phyloP scores from a whole-genome alignment of 2,329 filamentous ascomycete genomes.

The Truncatella angustata region DNA sequence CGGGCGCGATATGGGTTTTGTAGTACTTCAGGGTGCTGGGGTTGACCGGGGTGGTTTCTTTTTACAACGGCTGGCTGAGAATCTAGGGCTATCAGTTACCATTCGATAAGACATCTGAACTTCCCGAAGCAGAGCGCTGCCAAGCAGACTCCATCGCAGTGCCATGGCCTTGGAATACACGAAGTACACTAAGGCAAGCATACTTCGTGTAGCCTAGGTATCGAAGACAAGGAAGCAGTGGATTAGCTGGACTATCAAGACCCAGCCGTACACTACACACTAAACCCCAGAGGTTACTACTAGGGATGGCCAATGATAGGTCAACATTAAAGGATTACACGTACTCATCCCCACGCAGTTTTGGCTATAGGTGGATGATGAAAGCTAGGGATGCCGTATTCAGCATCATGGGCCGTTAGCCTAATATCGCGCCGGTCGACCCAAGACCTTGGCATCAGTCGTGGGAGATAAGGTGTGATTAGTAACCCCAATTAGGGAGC shows the following conservation, averaged over 20 bases:
- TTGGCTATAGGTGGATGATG: not conserved
- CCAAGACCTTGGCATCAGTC: slow-evolving; percentile 3
- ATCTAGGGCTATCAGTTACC: not conserved
- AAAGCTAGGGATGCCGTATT: not conserved
- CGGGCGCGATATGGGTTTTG: not conserved
- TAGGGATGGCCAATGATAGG: not conserved
- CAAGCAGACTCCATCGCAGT: not conserved
- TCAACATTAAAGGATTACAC: not conserved
- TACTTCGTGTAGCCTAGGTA: too few species aligned
- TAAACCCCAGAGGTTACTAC: too few species aligned
- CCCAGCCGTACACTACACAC: too few species aligned
- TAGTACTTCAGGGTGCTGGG: not conserved
- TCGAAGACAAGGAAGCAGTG: too few species aligned
- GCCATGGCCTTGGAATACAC: slow-evolving; percentile 1
- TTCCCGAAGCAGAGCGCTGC: not conserved
- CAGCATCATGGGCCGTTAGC: slow-evolving; percentile 3
- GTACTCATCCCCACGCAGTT: not conserved
- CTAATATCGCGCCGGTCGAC: not conserved
- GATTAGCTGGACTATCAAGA: too few species aligned
- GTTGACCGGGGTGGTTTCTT: not conserved
- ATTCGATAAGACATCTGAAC: not conserved
- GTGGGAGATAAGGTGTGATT: slow-evolving; percentile 2
- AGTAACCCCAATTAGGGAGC: slow-evolving; percentile 3
- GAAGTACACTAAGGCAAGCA: not conserved
- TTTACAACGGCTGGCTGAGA: not conserved